phyloP scores from a whole-genome alignment of 2,329 filamentous ascomycete species.

The Clonostachys rhizophaga region DNA sequence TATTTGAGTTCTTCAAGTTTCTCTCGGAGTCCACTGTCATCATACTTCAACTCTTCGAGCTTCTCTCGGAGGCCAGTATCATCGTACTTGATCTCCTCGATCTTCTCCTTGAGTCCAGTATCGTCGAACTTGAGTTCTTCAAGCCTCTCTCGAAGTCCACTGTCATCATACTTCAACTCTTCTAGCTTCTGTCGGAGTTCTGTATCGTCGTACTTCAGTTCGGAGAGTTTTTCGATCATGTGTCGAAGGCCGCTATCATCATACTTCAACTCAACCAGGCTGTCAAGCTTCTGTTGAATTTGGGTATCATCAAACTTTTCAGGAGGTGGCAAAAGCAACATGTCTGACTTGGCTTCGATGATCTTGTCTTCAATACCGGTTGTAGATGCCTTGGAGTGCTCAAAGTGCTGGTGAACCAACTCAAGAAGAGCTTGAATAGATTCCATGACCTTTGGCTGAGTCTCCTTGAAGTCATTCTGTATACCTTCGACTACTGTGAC shows the following conservation, averaged over 20 bases:
- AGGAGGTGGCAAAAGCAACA: constrained; percentile 45
- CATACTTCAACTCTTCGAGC: constrained; percentile 45
- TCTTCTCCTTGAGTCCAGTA: constrained; percentile 37
- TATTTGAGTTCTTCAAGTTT: constrained; percentile 51
- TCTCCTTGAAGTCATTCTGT: constrained; percentile 74
- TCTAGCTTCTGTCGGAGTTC: constrained; percentile 44
- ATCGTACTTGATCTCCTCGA: constrained; percentile 29
- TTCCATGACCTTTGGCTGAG: constrained; percentile 83
- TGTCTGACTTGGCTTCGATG: constrained; percentile 56
- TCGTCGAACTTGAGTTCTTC: constrained; percentile 50
- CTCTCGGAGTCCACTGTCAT: constrained; percentile 32
- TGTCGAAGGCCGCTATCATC: constrained; percentile 13
- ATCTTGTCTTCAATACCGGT: constrained; percentile 53
- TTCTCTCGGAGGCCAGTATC: constrained; percentile 19
- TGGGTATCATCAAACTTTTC: constrained; percentile 56
- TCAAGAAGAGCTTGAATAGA: constrained; percentile 81
- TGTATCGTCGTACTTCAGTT: constrained; percentile 52
- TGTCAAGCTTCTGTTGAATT: constrained; percentile 44
- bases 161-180: constrained; percentile 22
- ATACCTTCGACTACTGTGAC: constrained; percentile 69
- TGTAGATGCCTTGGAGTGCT: constrained; percentile 70
- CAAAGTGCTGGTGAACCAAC: constrained; percentile 81
- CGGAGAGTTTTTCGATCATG: constrained; percentile 24
- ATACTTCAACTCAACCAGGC: constrained; percentile 21
- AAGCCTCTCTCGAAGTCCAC: constrained; percentile 13